Base-by-base conservation (phyloP, 2,329 filamentous ascomycete genomes). In the Exophiala viscosa region DNA sequence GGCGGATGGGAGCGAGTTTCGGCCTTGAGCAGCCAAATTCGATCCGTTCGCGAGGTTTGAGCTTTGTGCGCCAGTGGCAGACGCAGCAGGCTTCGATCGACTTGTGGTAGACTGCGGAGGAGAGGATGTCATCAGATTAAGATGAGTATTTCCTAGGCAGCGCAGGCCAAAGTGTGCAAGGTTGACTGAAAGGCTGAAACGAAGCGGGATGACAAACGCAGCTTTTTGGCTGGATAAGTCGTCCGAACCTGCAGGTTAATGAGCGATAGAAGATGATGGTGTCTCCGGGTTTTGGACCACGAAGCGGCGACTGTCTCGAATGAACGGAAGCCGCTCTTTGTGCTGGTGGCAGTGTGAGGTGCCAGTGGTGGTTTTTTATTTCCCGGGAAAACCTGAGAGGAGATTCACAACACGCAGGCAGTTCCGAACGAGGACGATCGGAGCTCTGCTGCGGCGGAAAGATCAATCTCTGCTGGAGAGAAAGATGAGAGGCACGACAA, bases 301-400 rank as follows among this genome's bases (percentile, higher is more conserved):
- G 51, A 55, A 52, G 57, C 55, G 58, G 60, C 60, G 60, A 63
- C 60, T 63, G 54, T 61, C 59, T 63, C 60, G 59, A 63, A 48
- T 63, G 54, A 63, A 63, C 59, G 60, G 60, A 61, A 63, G 60
- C 60, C 60, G 60, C 55, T 60, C 57, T 57, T n/a, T 58, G 51
- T 55, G 54, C 54, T 58, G 49, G 48, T 47, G 50, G 55, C 42
- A 49, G 39, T 51, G 36, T 38, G 53, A 53, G 20, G 33, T 43
- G 49, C 20, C 14, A n/a, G 48, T 43, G 41, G 28, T 40, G 18
- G n/a, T 47, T 20, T 45, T 48, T 36, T 55, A 50, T 46, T 40
- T 50, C 23, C 23, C 23, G 39, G n/a, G 31, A 31, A 46, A 50
- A 46, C 34, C 48, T 50, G 58, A 58, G 58, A 54, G 58, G 58